Evolutionary conservation across 192 early-diverging fungal genomes (phyloP), one percentile per base, ranked within the genome.

Genomic region (Gamsiella multidivaricata): DNA sequence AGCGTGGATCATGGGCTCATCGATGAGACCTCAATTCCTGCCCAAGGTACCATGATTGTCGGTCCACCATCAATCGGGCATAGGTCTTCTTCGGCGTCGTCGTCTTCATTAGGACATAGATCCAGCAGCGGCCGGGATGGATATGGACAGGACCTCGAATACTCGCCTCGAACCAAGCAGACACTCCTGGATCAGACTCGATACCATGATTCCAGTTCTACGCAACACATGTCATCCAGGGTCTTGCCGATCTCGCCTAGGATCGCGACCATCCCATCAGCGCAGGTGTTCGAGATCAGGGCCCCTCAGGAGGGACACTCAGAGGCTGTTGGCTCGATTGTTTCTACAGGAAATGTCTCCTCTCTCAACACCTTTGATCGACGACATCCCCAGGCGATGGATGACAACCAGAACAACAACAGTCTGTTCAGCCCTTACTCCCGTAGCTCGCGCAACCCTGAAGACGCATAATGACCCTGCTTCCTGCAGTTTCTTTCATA

Each of bases 351-450:
- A 22, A 63, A 78, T 26, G 47, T 58, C 15, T 78, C 74, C 1
- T 20, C 31, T 20, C 22, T 78, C n/a, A 78, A 78, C 20, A 58
- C 74, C 5, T 63, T 69, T 55, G 74, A 78, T 10, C 51, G 74
- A 10, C 47, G 74, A 15, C 54, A 63, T 17, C 74, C 74, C 1
- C 74, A 78, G 50, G 31, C 37, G 37, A 25, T 47, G 12, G 66
- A 69, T 3, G 55, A 41, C 34, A 14, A 10, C 5, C 28, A 50
- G 7, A 46, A 39, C 3, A 26, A 25, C 3, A 66, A 56, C 46
- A 69, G 74, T 33, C 4, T 66, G 54, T 43, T 66, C 54, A 15
- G 42, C 52, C 2, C 56, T 42, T 15, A 61, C n/a, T n/a, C 39
- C 43, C 37, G 33, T 14, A 12, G 39, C 57, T 36, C 51, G 56